phyloP scores from a whole-genome alignment of 2,329 filamentous ascomycete species.

The Huntiella savannae region DNA sequence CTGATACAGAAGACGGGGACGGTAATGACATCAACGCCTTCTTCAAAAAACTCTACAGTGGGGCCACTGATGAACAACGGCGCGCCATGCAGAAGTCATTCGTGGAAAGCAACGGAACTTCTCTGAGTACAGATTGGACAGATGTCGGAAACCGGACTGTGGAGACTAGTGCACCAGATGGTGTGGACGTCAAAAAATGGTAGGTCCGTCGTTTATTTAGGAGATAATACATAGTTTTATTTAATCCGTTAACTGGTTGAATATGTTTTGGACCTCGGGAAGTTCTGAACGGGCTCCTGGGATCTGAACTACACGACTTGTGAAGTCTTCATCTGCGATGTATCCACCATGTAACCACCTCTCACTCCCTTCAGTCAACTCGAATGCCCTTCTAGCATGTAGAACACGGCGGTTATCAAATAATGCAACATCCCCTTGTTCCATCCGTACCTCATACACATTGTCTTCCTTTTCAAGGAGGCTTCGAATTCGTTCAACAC shows the following conservation, averaged over 20 bases:
- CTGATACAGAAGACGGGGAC: slow-evolving; percentile 35
- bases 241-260: no score
- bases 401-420: slow-evolving; percentile 78
- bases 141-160: slow-evolving; percentile 59
- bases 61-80: slow-evolving; percentile 57
- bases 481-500: slow-evolving; percentile 28
- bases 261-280: no score
- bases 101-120: slow-evolving; percentile 80
- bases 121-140: slow-evolving; percentile 78
- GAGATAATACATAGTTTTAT: no score
- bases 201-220: slow-evolving; percentile 9
- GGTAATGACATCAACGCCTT: slow-evolving; percentile 48
- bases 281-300: no score
- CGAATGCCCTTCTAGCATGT: slow-evolving; percentile 65
- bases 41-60: slow-evolving; percentile 77
- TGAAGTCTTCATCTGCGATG: slow-evolving; percentile 35
- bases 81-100: slow-evolving; percentile 98
- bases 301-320: slow-evolving; percentile 14
- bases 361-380: slow-evolving; percentile 37
- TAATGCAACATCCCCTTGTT: slow-evolving; percentile 74
- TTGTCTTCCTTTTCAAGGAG: slow-evolving; percentile 37
- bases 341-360: slow-evolving; percentile 80
- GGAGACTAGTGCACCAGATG: slow-evolving; percentile 54
- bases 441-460: slow-evolving; percentile 52
- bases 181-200: slow-evolving; percentile 62